Evolutionary conservation across 192 early-diverging fungal species (phyloP).

Genomic region (Podochytrium sp.): DNA sequence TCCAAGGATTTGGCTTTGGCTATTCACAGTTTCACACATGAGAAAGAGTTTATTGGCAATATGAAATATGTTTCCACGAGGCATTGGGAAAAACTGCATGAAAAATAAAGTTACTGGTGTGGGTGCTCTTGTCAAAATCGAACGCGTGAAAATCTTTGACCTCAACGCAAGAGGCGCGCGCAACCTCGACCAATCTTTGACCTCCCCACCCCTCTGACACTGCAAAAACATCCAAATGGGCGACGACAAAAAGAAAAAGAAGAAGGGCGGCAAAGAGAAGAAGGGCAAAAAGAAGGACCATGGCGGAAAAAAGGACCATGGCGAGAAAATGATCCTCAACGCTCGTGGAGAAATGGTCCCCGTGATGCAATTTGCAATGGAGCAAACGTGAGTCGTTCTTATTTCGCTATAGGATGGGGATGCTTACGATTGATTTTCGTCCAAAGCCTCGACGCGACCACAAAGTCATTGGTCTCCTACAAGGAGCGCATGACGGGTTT

Average conservation of each 20-base stretch:
- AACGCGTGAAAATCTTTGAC: no score
- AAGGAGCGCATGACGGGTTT: slow-evolving; percentile 50
- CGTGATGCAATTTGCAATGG: slow-evolving; percentile 49
- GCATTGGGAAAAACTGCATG: no score
- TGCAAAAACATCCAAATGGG: no score
- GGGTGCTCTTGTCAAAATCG: no score
- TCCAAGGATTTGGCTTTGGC: slow-evolving; percentile 96
- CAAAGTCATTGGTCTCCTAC: slow-evolving; percentile 44
- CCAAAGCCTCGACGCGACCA: slow-evolving; percentile 46
- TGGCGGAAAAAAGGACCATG: slow-evolving; percentile 17
- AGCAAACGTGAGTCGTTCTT: slow-evolving; percentile 48
- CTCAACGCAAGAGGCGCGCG: no score
- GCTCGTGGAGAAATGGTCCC: slow-evolving; percentile 53
- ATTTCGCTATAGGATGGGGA: not conserved
- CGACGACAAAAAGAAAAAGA: slow-evolving; percentile 26
- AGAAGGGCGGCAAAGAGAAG: slow-evolving; percentile 28
- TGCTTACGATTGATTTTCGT: not conserved
- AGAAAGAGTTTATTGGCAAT: slow-evolving; percentile 4
- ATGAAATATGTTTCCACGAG: no score
- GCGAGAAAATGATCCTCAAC: slow-evolving; percentile 52
- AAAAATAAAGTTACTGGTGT: no score
- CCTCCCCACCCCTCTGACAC: no score
- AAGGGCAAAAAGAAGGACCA: slow-evolving; percentile 7
- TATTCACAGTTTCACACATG: slow-evolving; percentile 78
- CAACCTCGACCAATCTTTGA: no score